A percentile compares a stretch with the other conserved stretches of the same genome.
Conservation (phyloP, 2,329 filamentous ascomycete genomes). For the Aspergillus candidus region DNA sequence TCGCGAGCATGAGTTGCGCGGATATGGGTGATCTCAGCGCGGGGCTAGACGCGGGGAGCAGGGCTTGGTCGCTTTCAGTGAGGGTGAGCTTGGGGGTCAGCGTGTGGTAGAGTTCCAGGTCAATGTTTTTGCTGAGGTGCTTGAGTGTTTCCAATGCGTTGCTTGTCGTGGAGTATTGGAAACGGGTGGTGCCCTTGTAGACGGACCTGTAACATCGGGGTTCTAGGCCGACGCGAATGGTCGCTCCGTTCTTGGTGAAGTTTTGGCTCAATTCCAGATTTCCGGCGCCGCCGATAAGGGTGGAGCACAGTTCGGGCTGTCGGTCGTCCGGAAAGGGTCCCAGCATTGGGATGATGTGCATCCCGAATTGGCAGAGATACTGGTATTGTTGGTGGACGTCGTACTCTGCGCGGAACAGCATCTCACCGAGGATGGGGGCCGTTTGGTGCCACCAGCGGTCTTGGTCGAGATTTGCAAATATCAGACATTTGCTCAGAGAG, state of each 20-base stretch:
- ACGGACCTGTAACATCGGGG: constrained; percentile 3
- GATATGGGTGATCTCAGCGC: constrained; percentile 2
- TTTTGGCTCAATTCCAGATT: constrained; percentile 12
- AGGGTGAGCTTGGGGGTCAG: constrained; percentile 6
- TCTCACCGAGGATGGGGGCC: neutral
- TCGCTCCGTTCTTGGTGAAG: constrained; percentile 1
- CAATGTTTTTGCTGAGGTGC: neutral
- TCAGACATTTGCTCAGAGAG: too few species aligned
- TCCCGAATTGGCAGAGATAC: neutral
- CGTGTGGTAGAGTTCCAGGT: constrained; percentile 7
- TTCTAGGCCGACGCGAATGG: constrained; percentile 5
- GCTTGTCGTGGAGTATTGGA: constrained; percentile 1
- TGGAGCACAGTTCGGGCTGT: constrained; percentile 2
- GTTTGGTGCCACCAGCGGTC: neutral
- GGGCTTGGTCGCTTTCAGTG: constrained; percentile 5
- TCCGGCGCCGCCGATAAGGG: constrained; percentile 5
- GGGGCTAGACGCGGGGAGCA: neutral
- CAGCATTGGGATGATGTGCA: constrained; percentile 1
- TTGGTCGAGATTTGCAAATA: neutral
- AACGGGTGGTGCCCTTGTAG: constrained; percentile 1
- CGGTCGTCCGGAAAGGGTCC: constrained; percentile 2
- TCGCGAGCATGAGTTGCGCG: constrained; percentile 12
- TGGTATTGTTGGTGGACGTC: neutral
- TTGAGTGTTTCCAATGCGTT: constrained; percentile 1
- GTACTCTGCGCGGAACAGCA: neutral